Evolutionary conservation across 2,329 filamentous ascomycete species (phyloP), one percentile per base, ranked within the genome.

Genomic region (Microsporum audouinii): DNA sequence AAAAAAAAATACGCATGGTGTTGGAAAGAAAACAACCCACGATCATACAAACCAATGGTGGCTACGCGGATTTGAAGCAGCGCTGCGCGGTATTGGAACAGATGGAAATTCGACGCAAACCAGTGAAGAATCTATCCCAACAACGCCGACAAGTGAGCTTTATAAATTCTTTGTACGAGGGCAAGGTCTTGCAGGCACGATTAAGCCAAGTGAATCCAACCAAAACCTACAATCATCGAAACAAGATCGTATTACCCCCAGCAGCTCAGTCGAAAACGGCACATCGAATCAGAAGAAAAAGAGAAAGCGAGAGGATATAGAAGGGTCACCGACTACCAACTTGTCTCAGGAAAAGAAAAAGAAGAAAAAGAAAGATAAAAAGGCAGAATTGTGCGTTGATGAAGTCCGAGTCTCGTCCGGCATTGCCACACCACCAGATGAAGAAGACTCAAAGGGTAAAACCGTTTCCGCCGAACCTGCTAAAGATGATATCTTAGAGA

Each of bases 31-130:
- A 72, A 83, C 83, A 66, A 81, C 82, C 61, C 74, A 78, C 61
- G 79, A 79, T 33, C 79, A 82, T 36, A 80, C 81, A 62, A 92
- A 96, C 71, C 91, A 96, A 72, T 99, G 94, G 94, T 99, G 94
- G 94, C 81, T 96, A 75, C 87, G 89, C 62, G 94, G 94, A 8
- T 96, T 96, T 67, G 92, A 97, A 74, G 86, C 91, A 71, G 91
- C 91, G 61, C 78, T 96, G 65, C 88, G 94, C 73, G 88, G 87
- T 2, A 80, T 96, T 59, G 80, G 80, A 0, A 74, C 76, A 2
- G 87, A 88, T 70, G 84, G 82, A 1, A 82, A 66, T 80, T 84
- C 59, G 76, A 78, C 66, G 60, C 84, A 61, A 75, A 82, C 66
- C 76, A 87, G 78, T 81, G 82, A 62, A 72, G 83, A 61, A 77